A percentile compares a stretch with the other conserved stretches of the same genome.
These are phyloP conservation scores for Mariannaea elegans DNA, from an alignment of 2,329 filamentous ascomycete species.

Conservation along the genomic window DNA sequence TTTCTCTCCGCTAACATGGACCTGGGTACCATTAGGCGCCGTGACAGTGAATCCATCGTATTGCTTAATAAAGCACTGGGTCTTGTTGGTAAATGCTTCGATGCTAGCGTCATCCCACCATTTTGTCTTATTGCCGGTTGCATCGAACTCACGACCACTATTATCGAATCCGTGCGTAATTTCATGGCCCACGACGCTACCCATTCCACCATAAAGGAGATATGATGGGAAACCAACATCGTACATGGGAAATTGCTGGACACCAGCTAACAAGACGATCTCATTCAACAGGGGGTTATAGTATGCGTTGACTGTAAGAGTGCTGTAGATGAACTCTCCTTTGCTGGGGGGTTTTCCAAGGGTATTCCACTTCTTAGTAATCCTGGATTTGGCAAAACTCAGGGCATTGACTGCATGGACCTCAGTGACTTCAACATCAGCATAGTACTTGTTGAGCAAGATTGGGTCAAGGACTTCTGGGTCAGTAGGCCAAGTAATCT, in stretches of 20 bases:
- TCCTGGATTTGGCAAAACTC: slow-evolving; percentile 57
- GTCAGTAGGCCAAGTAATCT: slow-evolving; percentile 73
- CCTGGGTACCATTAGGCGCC: slow-evolving; percentile 61
- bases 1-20: slow-evolving; percentile 69
- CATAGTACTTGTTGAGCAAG: slow-evolving; percentile 66
- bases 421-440: slow-evolving; percentile 57
- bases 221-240: slow-evolving; percentile 70
- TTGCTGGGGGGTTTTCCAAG: slow-evolving; percentile 69
- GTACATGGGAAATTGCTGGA: slow-evolving; percentile 75
- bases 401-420: slow-evolving; percentile 68
- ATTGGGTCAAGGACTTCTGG: slow-evolving; percentile 69
- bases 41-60: slow-evolving; percentile 68
- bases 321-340: slow-evolving; percentile 68
- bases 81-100: slow-evolving; percentile 64
- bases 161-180: slow-evolving; percentile 77
- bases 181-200: slow-evolving; percentile 73
- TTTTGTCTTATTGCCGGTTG: slow-evolving; percentile 69
- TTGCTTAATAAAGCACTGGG: slow-evolving; percentile 74
- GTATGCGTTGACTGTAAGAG: slow-evolving; percentile 71
- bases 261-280: slow-evolving; percentile 68
- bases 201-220: slow-evolving; percentile 74
- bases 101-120: slow-evolving; percentile 74
- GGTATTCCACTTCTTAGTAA: slow-evolving; percentile 62
- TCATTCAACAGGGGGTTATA: slow-evolving; percentile 72
- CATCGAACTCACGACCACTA: slow-evolving; percentile 70